These are phyloP conservation scores for Neltuma alba DNA, from an alignment of 306 rosid genomes.

Conservation along the genomic window DNA sequence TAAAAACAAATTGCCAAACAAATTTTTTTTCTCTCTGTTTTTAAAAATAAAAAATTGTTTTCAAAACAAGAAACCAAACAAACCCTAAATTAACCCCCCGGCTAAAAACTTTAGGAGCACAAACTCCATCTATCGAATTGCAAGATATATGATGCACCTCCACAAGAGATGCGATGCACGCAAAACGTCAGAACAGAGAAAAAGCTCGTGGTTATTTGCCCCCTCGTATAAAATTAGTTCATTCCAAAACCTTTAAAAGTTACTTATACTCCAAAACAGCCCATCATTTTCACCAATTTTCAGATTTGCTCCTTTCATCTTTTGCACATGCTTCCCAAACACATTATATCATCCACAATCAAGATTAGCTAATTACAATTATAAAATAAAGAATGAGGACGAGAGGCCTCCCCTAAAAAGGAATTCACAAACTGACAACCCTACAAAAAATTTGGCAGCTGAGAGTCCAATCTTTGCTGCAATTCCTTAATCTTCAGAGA, in stretches of 20 bases:
- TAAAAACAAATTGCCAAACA: too few relatives aligned
- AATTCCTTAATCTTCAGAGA: slow-evolving; percentile 73
- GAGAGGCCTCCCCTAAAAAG: slow-evolving; percentile 24
- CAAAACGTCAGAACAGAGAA: too few relatives aligned
- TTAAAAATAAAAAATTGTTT: too few relatives aligned
- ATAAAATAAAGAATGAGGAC: slow-evolving; percentile 48
- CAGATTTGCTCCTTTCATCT: slow-evolving; percentile 29
- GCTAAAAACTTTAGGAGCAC: too few relatives aligned
- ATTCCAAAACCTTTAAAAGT: neutral
- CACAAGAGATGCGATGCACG: too few relatives aligned
- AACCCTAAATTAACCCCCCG: too few relatives aligned
- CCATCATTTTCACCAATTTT: slow-evolving; percentile 27
- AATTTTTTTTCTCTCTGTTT: too few relatives aligned
- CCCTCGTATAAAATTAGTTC: neutral
- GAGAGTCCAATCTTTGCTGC: slow-evolving; percentile 90
- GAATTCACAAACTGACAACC: slow-evolving; percentile 64
- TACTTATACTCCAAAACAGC: slow-evolving; percentile 27
- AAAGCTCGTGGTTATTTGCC: neutral
- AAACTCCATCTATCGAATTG: too few relatives aligned
- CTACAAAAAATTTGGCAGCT: slow-evolving; percentile 94
- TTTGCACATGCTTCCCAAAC: slow-evolving; percentile 43
- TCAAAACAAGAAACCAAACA: too few relatives aligned
- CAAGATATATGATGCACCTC: too few relatives aligned
- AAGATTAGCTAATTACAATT: slow-evolving; percentile 51
- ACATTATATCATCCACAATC: slow-evolving; percentile 36